phyloP scores from a whole-genome alignment of 179 eudicot genomes.

The Heliamphora pulchella region DNA sequence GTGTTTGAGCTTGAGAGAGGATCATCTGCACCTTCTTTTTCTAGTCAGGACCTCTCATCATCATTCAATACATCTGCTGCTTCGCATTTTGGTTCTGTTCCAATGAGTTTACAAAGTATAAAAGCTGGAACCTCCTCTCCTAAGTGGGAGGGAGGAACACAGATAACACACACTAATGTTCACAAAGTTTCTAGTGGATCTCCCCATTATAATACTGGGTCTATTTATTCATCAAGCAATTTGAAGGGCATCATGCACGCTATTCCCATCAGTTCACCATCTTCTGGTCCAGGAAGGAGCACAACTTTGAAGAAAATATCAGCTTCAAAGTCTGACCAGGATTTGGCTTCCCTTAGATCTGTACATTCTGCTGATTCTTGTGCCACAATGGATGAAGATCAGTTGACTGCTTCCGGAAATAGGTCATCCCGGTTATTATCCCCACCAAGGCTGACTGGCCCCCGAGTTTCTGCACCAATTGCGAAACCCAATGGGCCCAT shows the following conservation, averaged over 20 bases:
- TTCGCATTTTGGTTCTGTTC: slow-evolving; percentile 41
- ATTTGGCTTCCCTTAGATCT: slow-evolving; percentile 68
- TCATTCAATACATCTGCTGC: slow-evolving; percentile 35
- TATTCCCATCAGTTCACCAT: slow-evolving; percentile 45
- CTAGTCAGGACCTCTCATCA: slow-evolving; percentile 37
- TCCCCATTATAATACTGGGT: slow-evolving; percentile 32
- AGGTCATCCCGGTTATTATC: slow-evolving; percentile 41
- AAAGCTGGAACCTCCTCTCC: slow-evolving; percentile 49
- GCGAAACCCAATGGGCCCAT: slow-evolving; percentile 31
- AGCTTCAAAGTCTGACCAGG: slow-evolving; percentile 92
- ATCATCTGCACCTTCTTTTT: slow-evolving; percentile 32
- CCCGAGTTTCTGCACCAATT: slow-evolving; percentile 29
- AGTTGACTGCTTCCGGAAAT: slow-evolving; percentile 35
- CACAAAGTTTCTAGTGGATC: slow-evolving; percentile 28
- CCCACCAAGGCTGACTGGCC: slow-evolving; percentile 31
- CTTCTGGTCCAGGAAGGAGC: slow-evolving; percentile 46
- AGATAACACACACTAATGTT: slow-evolving; percentile 28
- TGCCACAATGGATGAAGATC: slow-evolving; percentile 59
- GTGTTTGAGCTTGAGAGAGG: slow-evolving; percentile 83
- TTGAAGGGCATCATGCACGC: slow-evolving; percentile 54
- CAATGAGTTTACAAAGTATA: slow-evolving; percentile 29
- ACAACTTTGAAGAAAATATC: slow-evolving; percentile 42
- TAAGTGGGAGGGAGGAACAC: slow-evolving; percentile 43
- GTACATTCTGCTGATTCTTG: slow-evolving; percentile 55
- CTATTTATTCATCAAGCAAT: slow-evolving; percentile 36